Conservation (phyloP, 176 grass and related monocot genomes). For the Coix lacrymajobi region DNA sequence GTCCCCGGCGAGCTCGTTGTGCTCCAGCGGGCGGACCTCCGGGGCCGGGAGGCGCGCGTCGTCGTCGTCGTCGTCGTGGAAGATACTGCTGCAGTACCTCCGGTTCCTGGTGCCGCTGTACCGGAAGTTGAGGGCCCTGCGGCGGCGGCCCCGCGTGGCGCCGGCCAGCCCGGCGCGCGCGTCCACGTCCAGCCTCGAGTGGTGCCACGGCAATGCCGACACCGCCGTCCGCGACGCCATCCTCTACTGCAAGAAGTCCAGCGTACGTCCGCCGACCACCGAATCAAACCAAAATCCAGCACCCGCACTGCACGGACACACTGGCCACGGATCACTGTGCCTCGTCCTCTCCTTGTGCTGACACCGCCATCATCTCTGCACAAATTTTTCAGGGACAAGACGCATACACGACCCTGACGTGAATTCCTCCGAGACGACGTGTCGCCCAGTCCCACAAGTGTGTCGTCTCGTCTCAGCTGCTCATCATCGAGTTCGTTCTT, state of each 20-base stretch:
- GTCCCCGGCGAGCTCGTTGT: constrained; percentile 21
- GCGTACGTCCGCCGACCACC: constrained; percentile 27
- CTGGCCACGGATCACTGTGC: neutral
- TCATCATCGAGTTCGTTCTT: neutral
- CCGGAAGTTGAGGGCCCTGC: constrained; percentile 54
- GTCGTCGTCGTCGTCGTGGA: constrained; percentile 46
- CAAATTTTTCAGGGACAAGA: constrained; percentile 49
- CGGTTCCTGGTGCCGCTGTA: constrained; percentile 71
- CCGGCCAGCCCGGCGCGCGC: constrained; percentile 34
- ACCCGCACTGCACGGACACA: neutral
- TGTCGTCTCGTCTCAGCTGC: neutral
- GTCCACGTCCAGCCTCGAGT: constrained; percentile 47
- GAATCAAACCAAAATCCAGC: neutral
- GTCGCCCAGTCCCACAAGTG: too few relatives aligned
- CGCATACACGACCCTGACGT: neutral
- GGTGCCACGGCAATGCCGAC: constrained; percentile 75
- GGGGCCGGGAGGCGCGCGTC: neutral
- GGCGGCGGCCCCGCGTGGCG: neutral
- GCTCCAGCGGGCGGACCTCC: constrained; percentile 11
- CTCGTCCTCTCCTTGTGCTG: neutral
- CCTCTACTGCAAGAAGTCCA: constrained; percentile 96
- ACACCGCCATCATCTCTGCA: neutral
- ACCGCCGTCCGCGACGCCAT: constrained; percentile 86
- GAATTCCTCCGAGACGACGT: neutral
- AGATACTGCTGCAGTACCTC: constrained; percentile 68